Conservation (phyloP, 2,329 filamentous ascomycete genomes). For the Bipolaris bicolor region DNA sequence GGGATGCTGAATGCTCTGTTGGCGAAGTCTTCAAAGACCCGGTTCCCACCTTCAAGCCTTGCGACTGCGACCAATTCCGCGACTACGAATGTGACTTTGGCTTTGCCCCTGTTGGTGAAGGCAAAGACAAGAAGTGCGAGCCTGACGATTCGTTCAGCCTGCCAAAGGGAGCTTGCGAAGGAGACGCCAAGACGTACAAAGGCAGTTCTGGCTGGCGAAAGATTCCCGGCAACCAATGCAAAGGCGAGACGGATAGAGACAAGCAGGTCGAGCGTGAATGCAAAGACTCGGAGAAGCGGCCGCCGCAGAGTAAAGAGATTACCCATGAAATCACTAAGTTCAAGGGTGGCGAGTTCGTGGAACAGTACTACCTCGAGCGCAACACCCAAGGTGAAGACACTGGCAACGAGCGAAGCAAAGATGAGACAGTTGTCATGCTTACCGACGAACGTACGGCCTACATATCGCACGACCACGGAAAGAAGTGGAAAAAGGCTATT, state of each 20-base stretch:
- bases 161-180: constrained; percentile 76
- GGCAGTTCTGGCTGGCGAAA: constrained; percentile 90
- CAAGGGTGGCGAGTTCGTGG: constrained; percentile 60
- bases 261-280: constrained; percentile 74
- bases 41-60: constrained; percentile 70
- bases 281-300: constrained; percentile 61
- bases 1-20: constrained; percentile 86
- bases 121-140: constrained; percentile 69
- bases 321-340: constrained; percentile 67
- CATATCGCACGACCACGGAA: constrained; percentile 85
- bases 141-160: constrained; percentile 66
- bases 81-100: constrained; percentile 99
- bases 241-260: constrained; percentile 52
- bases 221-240: constrained; percentile 71
- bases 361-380: constrained; percentile 80
- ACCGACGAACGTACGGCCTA: constrained; percentile 67
- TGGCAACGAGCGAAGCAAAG: constrained; percentile 63
- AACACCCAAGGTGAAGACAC: constrained; percentile 71
- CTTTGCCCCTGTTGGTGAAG: constrained; percentile 63
- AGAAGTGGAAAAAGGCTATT: constrained; percentile 78
- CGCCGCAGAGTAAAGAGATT: constrained; percentile 71
- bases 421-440: constrained; percentile 75
- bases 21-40: constrained; percentile 84
- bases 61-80: constrained; percentile 73
- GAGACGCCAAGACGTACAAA: constrained; percentile 73